phyloP scores from a whole-genome alignment of 306 rosid species.

The Quercus wislizeni region DNA sequence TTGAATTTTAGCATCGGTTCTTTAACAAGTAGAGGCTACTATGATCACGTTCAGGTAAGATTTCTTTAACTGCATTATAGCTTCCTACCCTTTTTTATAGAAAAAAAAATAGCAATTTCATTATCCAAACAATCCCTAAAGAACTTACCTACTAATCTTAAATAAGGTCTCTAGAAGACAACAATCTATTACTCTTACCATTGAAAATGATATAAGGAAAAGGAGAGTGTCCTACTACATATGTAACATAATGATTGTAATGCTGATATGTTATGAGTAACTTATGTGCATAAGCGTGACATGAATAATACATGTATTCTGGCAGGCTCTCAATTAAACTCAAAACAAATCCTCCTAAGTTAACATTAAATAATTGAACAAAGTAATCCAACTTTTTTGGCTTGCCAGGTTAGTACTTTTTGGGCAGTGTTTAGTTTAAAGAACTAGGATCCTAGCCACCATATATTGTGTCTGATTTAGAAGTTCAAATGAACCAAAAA shows the following conservation, averaged over 20 bases:
- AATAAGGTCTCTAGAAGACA: constrained; percentile 25
- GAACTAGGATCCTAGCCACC: background rate
- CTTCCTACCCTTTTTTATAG: too few relatives aligned
- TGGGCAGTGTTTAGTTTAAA: background rate
- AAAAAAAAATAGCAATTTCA: too few relatives aligned
- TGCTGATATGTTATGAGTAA: constrained; percentile 54
- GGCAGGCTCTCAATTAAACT: constrained; percentile 17
- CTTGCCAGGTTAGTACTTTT: background rate
- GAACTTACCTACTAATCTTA: background rate
- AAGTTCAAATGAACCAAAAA: too few relatives aligned
- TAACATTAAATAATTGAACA: background rate
- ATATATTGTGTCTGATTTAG: background rate
- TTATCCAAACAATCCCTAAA: constrained; percentile 16
- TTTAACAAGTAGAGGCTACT: too few relatives aligned
- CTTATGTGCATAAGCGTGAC: constrained; percentile 61
- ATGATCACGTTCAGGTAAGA: constrained; percentile 9
- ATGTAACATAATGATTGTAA: constrained; percentile 45
- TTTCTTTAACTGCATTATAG: background rate
- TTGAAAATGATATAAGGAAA: constrained; percentile 35
- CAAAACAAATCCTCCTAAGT: background rate
- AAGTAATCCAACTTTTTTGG: background rate
- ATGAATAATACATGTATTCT: constrained; percentile 44
- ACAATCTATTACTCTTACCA: constrained; percentile 32
- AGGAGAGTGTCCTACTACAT: constrained; percentile 26
- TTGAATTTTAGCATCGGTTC: too few relatives aligned